These are phyloP conservation scores for Cercospora sp. DNA, from an alignment of 2,329 filamentous ascomycete species.

Conservation along the genomic window DNA sequence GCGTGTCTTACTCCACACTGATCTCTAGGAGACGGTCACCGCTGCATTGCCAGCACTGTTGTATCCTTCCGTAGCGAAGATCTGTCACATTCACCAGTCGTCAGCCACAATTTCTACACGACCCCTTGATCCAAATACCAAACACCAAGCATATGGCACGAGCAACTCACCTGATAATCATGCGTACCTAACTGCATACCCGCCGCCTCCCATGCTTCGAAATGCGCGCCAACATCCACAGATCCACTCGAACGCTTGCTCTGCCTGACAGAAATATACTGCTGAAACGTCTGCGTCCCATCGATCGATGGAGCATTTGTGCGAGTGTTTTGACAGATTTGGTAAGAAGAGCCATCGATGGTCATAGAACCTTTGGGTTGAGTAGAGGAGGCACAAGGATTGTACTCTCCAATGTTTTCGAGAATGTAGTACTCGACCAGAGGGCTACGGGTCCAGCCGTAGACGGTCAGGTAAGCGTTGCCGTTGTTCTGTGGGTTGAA, in stretches of 20 bases:
- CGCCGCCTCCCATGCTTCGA: constrained; percentile 50
- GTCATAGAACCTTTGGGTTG: constrained; percentile 53
- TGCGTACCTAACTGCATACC: constrained; percentile 16
- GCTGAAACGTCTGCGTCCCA: constrained; percentile 55
- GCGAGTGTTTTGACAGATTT: constrained; percentile 53
- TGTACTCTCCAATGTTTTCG: constrained; percentile 54
- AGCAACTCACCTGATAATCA: constrained; percentile 17
- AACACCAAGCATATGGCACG: too few species aligned
- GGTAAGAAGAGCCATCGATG: constrained; percentile 55
- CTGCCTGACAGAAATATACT: constrained; percentile 55
- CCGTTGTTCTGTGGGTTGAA: constrained; percentile 19
- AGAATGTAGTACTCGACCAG: constrained; percentile 58
- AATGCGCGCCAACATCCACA: constrained; percentile 53
- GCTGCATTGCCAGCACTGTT: constrained; percentile 15
- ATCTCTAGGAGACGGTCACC: constrained; percentile 14
- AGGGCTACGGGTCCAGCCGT: constrained; percentile 57
- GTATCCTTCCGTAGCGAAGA: constrained; percentile 21
- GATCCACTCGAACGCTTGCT: constrained; percentile 53
- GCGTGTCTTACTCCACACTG: not conserved
- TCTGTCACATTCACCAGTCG: not conserved
- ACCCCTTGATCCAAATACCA: not conserved
- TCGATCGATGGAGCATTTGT: constrained; percentile 49
- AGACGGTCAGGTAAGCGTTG: constrained; percentile 57
- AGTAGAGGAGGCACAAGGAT: constrained; percentile 44
- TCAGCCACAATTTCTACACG: not conserved